phyloP scores from a whole-genome alignment of 2,329 filamentous ascomycete species.

The Trichoderma koningiopsis region DNA sequence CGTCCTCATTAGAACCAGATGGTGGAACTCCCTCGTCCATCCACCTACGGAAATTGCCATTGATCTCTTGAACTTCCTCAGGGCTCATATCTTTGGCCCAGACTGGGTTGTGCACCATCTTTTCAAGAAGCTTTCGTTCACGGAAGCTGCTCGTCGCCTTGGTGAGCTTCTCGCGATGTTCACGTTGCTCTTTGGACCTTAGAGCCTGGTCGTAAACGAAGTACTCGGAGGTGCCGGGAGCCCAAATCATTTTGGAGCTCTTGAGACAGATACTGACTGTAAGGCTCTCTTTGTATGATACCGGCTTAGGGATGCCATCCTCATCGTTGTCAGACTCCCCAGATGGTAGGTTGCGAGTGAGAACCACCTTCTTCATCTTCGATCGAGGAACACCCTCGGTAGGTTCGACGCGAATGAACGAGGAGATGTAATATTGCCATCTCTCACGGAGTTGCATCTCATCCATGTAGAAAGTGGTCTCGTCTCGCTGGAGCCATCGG shows the following conservation, averaged over 20 bases:
- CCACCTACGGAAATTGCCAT: constrained; percentile 63
- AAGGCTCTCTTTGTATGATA: constrained; percentile 68
- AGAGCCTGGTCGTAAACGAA: constrained; percentile 71
- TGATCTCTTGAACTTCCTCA: constrained; percentile 73
- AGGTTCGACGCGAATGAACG: constrained; percentile 83
- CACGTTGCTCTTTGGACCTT: constrained; percentile 66
- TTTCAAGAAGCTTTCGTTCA: constrained; percentile 71
- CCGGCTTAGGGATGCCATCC: constrained; percentile 60
- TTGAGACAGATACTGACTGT: constrained; percentile 74
- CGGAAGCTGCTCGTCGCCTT: constrained; percentile 62
- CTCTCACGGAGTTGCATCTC: constrained; percentile 80
- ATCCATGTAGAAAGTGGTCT: constrained; percentile 81
- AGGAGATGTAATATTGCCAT: constrained; percentile 96
- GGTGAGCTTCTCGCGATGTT: constrained; percentile 53
- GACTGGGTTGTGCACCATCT: constrained; percentile 77
- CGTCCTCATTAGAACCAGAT: constrained; percentile 38
- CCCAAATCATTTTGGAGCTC: constrained; percentile 78
- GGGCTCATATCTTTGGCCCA: constrained; percentile 80
- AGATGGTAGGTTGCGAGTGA: constrained; percentile 70
- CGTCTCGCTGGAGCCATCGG: constrained; percentile 68
- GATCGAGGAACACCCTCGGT: constrained; percentile 75
- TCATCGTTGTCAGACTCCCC: constrained; percentile 65
- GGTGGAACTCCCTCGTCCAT: constrained; percentile 51
- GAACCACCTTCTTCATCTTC: constrained; percentile 67
- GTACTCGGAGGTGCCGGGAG: constrained; percentile 69